A percentile compares a stretch with the other conserved stretches of the same genome.
Evolutionary conservation across 306 rosid genomes (phyloP).

Genomic region (Vigna mungo): DNA sequence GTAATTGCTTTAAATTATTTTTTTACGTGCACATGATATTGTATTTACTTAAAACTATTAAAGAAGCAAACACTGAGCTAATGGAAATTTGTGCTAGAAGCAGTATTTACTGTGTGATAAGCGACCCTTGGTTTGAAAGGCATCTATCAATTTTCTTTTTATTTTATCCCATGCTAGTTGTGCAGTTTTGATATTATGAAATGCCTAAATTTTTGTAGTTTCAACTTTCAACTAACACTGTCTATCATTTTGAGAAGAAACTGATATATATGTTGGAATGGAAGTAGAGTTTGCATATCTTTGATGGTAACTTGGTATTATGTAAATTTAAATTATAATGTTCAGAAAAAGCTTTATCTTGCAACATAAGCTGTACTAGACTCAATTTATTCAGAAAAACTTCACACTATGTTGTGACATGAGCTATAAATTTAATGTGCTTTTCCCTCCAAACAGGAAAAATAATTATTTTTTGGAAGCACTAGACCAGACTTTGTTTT

Average conservation of each 20-base stretch:
- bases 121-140: constrained; percentile 26
- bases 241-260: constrained; percentile 33
- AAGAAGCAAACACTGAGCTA: background rate
- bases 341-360: constrained; percentile 24
- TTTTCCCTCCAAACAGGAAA: constrained; percentile 25
- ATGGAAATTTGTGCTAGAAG: background rate
- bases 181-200: constrained; percentile 33
- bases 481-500: constrained; percentile 33
- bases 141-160: background rate
- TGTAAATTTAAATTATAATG: constrained; percentile 25
- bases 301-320: constrained; percentile 25
- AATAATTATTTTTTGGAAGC: constrained; percentile 27
- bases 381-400: constrained; percentile 19
- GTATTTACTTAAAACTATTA: constrained; percentile 13
- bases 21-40: constrained; percentile 26
- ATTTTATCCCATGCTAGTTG: constrained; percentile 6
- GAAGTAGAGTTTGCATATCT: constrained; percentile 36
- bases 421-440: constrained; percentile 9
- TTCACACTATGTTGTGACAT: constrained; percentile 6
- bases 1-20: constrained; percentile 28
- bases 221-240: constrained; percentile 23
- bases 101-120: constrained; percentile 6
- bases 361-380: constrained; percentile 5
- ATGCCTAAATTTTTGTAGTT: constrained; percentile 32
- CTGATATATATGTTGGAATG: constrained; percentile 20